Conservation (phyloP, 2,329 filamentous ascomycete genomes). For the Ophiocordyceps unilateralis region DNA sequence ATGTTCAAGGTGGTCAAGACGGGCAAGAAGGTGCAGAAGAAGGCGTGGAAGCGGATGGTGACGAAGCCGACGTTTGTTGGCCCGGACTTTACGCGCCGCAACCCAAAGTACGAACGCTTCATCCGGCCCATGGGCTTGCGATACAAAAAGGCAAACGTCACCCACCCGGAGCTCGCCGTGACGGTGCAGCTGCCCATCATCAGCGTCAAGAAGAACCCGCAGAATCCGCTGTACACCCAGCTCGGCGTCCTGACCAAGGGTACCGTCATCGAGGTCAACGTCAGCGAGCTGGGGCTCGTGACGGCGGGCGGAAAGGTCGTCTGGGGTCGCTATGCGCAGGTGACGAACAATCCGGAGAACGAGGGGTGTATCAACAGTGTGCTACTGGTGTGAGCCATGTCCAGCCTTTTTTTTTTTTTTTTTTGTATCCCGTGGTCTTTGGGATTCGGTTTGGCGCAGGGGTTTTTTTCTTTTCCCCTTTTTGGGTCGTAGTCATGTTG, state of each 20-base stretch:
- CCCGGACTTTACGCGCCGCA: conserved; percentile 71
- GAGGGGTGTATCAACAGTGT: conserved; percentile 28
- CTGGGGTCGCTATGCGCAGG: conserved; percentile 63
- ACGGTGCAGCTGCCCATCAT: conserved; percentile 78
- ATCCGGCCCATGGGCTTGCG: conserved; percentile 32
- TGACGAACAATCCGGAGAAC: conserved; percentile 30
- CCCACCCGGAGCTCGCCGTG: conserved; percentile 63
- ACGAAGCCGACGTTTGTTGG: conserved; percentile 60
- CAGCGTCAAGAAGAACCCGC: conserved; percentile 49
- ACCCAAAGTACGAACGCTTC: conserved; percentile 57
- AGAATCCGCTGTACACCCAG: conserved; percentile 82
- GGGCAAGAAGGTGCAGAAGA: conserved; percentile 85
- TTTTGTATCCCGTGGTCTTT: too few species aligned
- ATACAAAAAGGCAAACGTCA: conserved; percentile 36
- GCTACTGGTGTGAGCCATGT: conserved; percentile 12
- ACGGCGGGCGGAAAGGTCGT: conserved; percentile 86
- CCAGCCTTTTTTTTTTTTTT: neutral
- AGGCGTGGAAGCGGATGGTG: conserved; percentile 57
- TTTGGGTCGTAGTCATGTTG: too few species aligned
- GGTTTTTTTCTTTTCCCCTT: too few species aligned
- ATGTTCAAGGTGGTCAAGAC: conserved; percentile 97
- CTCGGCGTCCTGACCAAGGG: conserved; percentile 79
- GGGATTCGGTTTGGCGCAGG: too few species aligned
- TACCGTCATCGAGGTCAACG: conserved; percentile 73
- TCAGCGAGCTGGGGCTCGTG: conserved; percentile 76